phyloP scores from a whole-genome alignment of 148 eudicot genomes.

The Rhododendron ferrugineum region DNA sequence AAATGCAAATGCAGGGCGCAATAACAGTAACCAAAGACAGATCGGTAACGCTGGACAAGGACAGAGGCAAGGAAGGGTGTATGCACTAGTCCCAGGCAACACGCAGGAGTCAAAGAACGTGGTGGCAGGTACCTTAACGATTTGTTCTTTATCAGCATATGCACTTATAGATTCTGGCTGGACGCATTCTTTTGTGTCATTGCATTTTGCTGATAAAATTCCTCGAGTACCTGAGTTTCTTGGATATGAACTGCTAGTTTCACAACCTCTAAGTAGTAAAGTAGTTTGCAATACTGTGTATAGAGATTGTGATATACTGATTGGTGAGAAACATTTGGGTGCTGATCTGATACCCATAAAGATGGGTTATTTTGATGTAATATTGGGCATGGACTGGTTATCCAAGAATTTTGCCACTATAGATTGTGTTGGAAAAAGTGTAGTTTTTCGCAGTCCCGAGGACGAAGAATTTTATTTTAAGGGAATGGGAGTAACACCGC shows the following conservation, averaged over 20 bases:
- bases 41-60: too few relatives aligned
- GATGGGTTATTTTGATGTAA: neutral
- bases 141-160: neutral
- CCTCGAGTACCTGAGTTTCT: neutral
- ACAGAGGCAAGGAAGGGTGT: too few relatives aligned
- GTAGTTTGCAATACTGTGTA: neutral
- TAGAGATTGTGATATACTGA: neutral
- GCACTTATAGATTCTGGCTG: neutral
- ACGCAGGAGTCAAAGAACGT: neutral
- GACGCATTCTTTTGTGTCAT: neutral
- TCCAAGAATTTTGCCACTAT: too few relatives aligned
- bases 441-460: too few relatives aligned
- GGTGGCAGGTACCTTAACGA: neutral
- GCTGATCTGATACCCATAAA: neutral
- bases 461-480: too few relatives aligned
- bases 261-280: neutral
- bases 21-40: too few relatives aligned
- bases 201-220: neutral
- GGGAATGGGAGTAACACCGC: too few relatives aligned
- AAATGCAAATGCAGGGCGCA: too few relatives aligned
- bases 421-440: too few relatives aligned
- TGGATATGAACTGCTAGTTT: neutral
- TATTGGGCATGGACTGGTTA: too few relatives aligned
- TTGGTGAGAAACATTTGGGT: neutral
- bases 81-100: neutral